A percentile compares a stretch with the other conserved stretches of the same genome.
These are phyloP conservation scores for Conticribra weissflogii DNA, from an alignment of 108 stramenopile species.

Conservation along the genomic window DNA sequence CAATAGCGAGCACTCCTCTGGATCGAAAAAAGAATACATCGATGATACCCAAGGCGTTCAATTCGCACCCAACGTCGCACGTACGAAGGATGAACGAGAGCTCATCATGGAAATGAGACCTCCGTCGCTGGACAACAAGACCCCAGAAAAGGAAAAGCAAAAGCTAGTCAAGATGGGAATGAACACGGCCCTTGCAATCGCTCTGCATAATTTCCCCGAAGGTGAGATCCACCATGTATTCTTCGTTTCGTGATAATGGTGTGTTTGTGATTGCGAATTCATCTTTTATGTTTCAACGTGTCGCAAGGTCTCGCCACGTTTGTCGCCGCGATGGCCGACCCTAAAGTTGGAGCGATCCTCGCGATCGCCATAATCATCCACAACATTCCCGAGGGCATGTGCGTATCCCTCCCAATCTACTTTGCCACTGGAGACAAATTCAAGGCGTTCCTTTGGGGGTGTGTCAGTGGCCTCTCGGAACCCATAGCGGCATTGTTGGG, in stretches of 20 bases:
- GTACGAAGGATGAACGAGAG: neutral
- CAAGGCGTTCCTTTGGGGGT: conserved; percentile 84
- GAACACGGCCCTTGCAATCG: conserved; percentile 81
- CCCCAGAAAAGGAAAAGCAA: conserved; percentile 28
- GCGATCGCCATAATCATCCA: conserved; percentile 78
- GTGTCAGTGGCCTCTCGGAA: conserved; percentile 76
- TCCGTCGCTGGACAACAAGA: neutral
- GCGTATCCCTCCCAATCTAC: conserved; percentile 91
- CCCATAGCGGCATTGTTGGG: conserved; percentile 79
- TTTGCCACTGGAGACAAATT: conserved; percentile 85
- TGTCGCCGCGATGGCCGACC: conserved; percentile 72
- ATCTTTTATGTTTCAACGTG: too few species aligned
- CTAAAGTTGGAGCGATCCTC: conserved; percentile 69
- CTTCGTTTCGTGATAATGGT: too few species aligned
- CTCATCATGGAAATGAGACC: neutral
- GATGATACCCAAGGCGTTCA: neutral
- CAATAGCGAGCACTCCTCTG: neutral
- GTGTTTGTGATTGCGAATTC: too few species aligned
- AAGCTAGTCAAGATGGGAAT: conserved; percentile 66
- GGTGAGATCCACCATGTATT: too few species aligned
- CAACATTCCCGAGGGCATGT: conserved; percentile 92
- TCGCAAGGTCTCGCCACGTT: conserved; percentile 91
- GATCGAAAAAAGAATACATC: neutral
- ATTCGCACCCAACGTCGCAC: neutral
- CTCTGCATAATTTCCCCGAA: conserved; percentile 89